Base-by-base conservation (phyloP, 345 rosid genomes). In the Aquilaria yunnanensis region DNA sequence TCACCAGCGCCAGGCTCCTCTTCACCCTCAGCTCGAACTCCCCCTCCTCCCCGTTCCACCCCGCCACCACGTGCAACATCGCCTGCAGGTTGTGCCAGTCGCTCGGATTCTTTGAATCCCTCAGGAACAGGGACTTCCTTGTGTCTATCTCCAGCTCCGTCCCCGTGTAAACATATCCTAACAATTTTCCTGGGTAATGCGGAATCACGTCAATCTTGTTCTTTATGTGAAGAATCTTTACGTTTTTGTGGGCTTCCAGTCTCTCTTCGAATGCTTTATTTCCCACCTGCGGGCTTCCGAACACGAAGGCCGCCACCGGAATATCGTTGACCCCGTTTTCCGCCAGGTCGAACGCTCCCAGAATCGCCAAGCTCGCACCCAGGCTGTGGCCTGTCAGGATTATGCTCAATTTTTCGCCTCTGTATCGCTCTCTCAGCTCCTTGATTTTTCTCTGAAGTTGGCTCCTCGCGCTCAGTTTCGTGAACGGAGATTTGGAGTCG, bases 31-130 rank as follows among this genome's bases (percentile, higher is more conserved):
- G 61, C 51, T 81, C 70, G 61, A 92, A 89, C 61, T 77, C 86
- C 9, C 75, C 81, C 4, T 83, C 63, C 67, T 81, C 74, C 32
- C 96, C 98, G 30, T 81, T 84, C 96, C 96, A 87, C 54, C 93
- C 96, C 0, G 96, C 96, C 14, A 92, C 91, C 1, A 77, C 13
- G 62, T 92, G 98, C 45, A 92, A 71, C 80, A 87, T 85, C 1
- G 88, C 93, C 89, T 89, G 85, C 78, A 92, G 78, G 70, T 89
- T 89, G 62, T 92, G 98, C 96, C 98, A 89, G 23, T 89, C 93
- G 32, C 98, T 70, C 0, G 91, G 84, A 55, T 81, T 81, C 80
- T 63, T 80, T 14, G 98, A 57, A 6, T 79, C 84, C 70, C 79
- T 87, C 65, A 92, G 70, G 70, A 55, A 57, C 5, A 89, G 83